phyloP scores from a whole-genome alignment of 129 eudicot genomes.

The Helichrysum umbraculigerum region DNA sequence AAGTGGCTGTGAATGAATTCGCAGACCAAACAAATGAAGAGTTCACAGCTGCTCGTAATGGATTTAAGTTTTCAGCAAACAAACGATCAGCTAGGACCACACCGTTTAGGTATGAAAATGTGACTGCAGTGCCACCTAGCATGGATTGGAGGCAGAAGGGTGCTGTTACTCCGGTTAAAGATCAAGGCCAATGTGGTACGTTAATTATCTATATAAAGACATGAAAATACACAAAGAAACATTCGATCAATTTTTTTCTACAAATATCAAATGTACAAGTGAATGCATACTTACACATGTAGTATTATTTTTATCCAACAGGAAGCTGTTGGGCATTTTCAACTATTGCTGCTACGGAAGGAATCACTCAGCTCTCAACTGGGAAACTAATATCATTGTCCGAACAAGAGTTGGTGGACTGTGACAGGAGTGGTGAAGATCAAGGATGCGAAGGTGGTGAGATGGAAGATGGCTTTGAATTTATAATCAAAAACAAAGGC shows the following conservation, averaged over 20 bases:
- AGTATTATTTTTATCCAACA: not conserved
- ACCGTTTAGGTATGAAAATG: constrained; percentile 42
- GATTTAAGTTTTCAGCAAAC: constrained; percentile 29
- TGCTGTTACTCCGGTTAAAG: constrained; percentile 27
- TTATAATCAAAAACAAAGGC: constrained; percentile 18
- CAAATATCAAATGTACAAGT: not conserved
- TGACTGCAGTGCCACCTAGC: constrained; percentile 37
- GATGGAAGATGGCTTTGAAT: constrained; percentile 25
- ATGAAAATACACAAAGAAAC: too few relatives aligned
- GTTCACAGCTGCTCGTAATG: constrained; percentile 35
- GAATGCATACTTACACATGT: not conserved
- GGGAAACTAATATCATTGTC: constrained; percentile 42
- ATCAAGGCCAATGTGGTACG: constrained; percentile 24
- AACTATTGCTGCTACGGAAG: constrained; percentile 39
- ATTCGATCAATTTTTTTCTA: too few relatives aligned
- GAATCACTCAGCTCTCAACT: constrained; percentile 33
- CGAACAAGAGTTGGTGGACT: constrained; percentile 47
- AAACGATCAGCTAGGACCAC: not conserved
- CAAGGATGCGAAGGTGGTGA: constrained; percentile 37
- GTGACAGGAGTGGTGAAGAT: constrained; percentile 28
- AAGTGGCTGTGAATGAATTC: constrained; percentile 33
- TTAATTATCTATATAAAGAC: not conserved
- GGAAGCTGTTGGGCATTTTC: constrained; percentile 59
- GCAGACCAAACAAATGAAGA: constrained; percentile 43
- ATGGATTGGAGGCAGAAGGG: constrained; percentile 31